Base-by-base conservation (phyloP, 176 grass and related monocot species). In the Hyparrhenia diplandra region DNA sequence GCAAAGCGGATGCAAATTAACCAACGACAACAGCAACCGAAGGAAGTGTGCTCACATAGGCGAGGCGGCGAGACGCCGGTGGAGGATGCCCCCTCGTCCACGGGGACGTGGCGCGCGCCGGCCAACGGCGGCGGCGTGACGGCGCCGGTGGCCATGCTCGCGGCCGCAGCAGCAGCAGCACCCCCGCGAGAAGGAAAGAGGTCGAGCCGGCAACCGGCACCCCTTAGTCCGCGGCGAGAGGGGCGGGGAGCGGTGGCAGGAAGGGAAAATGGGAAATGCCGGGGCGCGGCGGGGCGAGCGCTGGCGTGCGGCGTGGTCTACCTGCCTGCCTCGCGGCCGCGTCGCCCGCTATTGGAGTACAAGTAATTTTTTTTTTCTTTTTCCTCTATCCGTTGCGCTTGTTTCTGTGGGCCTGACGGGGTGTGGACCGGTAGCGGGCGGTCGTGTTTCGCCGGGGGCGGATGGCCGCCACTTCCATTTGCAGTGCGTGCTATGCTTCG, bases 1-100 rank as follows among this genome's bases (percentile, higher is more conserved):
- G 62, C 18, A 29, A 34, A 31, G 8, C 21, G 54, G 54, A 57
- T 57, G 54, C 6, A 21, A 71, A 77, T 39, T 39, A 52, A 46
- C 37, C 35, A 16, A 25, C 14, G 5, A 18, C 13, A 9, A 18
- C 13, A 46, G 13, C 42, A 75, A 37, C 0, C 11, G 27, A 37
- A 54, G 28, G 9, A 77, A 25, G 8, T 17, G 37, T 6, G 29
- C 87, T 89, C 78, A 89, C 87, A 89, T 85, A 29, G 87, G 78
- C 55, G 72, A 77, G 21, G 87, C 72, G 12, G 87, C 87, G 27
- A 85, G 28, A 10, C 78, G 87, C 8, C 83, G 57, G n/a, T 51
- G 78, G 65, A 82, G 78, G 64, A 72, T 21, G 2, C 36, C 43
- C 43, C 36, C 43, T 35, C 83, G 43, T 21, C 65, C 55, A 34